These are phyloP conservation scores for Aspergillus pseudoviridinutans DNA, from an alignment of 2,329 filamentous ascomycete species.

Conservation along the genomic window DNA sequence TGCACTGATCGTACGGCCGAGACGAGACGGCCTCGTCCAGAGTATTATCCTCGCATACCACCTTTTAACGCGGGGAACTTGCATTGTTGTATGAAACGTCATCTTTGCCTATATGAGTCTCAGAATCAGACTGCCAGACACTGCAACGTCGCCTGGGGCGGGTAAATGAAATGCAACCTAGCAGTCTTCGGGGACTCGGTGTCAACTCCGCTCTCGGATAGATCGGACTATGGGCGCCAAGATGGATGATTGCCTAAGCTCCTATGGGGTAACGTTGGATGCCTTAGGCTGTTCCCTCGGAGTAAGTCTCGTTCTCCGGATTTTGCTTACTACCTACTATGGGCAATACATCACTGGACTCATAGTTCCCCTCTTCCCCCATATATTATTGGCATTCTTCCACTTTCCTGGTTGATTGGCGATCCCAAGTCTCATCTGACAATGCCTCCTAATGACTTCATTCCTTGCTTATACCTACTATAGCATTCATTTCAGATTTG, in stretches of 20 bases:
- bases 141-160: background rate
- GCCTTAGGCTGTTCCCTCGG: background rate
- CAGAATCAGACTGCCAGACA: background rate
- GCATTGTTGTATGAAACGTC: background rate
- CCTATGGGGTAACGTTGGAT: too few relatives aligned
- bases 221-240: background rate
- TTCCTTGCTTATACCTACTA: background rate
- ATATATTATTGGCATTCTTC: too few relatives aligned
- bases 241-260: background rate
- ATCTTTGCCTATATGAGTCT: background rate
- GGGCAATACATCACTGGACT: too few relatives aligned
- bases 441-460: too few relatives aligned
- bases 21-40: background rate
- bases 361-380: too few relatives aligned
- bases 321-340: too few relatives aligned
- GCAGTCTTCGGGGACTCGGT: background rate
- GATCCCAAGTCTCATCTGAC: too few relatives aligned
- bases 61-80: background rate
- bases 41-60: background rate
- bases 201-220: background rate
- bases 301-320: background rate
- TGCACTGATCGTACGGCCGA: background rate
- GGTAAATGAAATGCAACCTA: background rate
- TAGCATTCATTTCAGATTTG: background rate
- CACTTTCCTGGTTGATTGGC: background rate